These are phyloP conservation scores for Mycena venus DNA, from an alignment of 768 basidiomycete genomes.

Conservation along the genomic window DNA sequence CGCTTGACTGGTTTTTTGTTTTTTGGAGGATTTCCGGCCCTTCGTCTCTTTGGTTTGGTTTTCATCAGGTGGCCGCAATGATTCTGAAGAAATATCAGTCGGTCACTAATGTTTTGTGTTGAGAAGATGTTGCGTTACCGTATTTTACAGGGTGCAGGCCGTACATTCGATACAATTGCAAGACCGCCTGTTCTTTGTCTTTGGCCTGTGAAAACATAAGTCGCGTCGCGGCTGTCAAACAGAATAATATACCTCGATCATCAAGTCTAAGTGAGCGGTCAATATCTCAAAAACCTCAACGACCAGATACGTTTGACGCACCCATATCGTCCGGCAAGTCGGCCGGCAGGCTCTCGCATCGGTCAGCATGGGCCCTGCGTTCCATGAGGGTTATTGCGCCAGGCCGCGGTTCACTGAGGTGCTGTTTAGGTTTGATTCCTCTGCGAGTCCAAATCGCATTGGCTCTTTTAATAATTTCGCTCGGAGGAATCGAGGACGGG, in stretches of 20 bases:
- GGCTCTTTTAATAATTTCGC: conserved; percentile 79
- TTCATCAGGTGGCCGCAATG: conserved; percentile 57
- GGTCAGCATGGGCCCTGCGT: conserved; percentile 86
- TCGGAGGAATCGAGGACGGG: conserved; percentile 70
- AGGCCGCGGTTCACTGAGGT: conserved; percentile 90
- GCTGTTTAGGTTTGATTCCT: conserved; percentile 92
- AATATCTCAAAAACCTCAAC: not conserved
- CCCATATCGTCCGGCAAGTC: conserved; percentile 80
- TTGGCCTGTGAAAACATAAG: conserved; percentile 65
- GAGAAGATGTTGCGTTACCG: conserved; percentile 46
- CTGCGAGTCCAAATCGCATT: conserved; percentile 80
- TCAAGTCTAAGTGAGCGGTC: conserved; percentile 67
- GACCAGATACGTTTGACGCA: conserved; percentile 40
- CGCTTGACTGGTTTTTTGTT: conserved; percentile 34
- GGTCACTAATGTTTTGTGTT: not conserved
- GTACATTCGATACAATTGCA: conserved; percentile 87
- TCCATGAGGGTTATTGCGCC: conserved; percentile 90
- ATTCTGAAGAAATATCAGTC: conserved; percentile 42
- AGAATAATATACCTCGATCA: conserved; percentile 76
- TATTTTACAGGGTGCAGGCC: conserved; percentile 73
- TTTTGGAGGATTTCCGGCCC: conserved; percentile 59
- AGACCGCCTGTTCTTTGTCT: conserved; percentile 94
- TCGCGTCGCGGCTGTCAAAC: not conserved
- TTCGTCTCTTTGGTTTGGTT: conserved; percentile 59
- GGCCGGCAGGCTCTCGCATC: conserved; percentile 76